Evolutionary conservation across 2,329 filamentous ascomycete species (phyloP).

Genomic region (Phialophora macrospora): DNA sequence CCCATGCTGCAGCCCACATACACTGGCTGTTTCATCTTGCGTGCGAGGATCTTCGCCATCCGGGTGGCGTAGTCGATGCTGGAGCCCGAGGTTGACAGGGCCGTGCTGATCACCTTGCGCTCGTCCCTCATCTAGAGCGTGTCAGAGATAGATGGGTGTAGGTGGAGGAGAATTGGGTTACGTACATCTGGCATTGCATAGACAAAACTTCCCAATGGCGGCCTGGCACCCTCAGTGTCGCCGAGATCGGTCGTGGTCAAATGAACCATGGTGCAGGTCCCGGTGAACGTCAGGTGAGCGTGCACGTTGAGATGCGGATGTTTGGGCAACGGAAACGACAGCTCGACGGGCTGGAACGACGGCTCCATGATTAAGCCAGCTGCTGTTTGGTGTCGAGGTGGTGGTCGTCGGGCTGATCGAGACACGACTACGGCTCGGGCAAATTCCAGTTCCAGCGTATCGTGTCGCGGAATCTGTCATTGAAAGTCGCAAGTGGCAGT

Average conservation of each 20-base stretch:
- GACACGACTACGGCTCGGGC: not conserved
- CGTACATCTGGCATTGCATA: slow-evolving; percentile 89
- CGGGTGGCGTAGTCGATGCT: slow-evolving; percentile 87
- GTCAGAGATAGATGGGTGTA: slow-evolving; percentile 32
- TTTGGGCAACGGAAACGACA: slow-evolving; percentile 63
- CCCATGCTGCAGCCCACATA: slow-evolving; percentile 90
- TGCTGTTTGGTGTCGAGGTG: not conserved
- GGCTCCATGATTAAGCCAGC: slow-evolving; percentile 35
- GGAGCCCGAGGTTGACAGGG: slow-evolving; percentile 74
- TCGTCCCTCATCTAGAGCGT: slow-evolving; percentile 47
- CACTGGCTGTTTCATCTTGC: slow-evolving; percentile 72
- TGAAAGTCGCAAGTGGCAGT: not conserved
- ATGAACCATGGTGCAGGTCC: slow-evolving; percentile 61
- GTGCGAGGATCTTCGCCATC: slow-evolving; percentile 80
- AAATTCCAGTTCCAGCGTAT: slow-evolving; percentile 1
- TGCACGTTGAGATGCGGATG: slow-evolving; percentile 63
- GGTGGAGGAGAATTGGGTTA: slow-evolving; percentile 28
- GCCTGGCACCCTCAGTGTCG: slow-evolving; percentile 46
- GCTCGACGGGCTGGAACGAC: slow-evolving; percentile 54
- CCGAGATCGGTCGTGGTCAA: slow-evolving; percentile 60
- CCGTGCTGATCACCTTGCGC: slow-evolving; percentile 66
- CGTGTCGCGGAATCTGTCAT: slow-evolving; percentile 10
- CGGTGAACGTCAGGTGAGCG: slow-evolving; percentile 61
- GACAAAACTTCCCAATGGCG: slow-evolving; percentile 83
- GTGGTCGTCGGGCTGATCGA: not conserved